These are phyloP conservation scores for Malassezia arunalokei DNA, from an alignment of 1,284 basidiomycete genomes.

Conservation along the genomic window DNA sequence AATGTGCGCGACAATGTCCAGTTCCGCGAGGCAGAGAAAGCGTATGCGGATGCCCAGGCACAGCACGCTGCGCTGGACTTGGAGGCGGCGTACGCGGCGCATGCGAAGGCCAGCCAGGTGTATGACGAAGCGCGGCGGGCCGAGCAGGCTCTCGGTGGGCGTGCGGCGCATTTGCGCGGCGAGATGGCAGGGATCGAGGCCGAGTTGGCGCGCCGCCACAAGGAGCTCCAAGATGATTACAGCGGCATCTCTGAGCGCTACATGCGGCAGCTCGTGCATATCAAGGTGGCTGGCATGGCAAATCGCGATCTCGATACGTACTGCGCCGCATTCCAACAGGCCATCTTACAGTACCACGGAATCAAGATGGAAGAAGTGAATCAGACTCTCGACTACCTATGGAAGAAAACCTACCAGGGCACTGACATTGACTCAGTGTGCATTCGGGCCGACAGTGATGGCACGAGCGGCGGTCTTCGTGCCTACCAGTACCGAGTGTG, in stretches of 20 bases:
- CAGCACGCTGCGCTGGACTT: constrained; percentile 55
- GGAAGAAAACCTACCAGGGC: constrained; percentile 98
- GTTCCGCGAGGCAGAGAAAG: constrained; percentile 58
- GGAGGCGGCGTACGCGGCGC: constrained; percentile 24
- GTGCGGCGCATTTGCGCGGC: constrained; percentile 48
- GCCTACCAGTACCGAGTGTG: constrained; percentile 96
- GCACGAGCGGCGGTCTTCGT: constrained; percentile 47
- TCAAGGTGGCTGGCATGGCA: constrained; percentile 54
- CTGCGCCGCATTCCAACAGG: constrained; percentile 79
- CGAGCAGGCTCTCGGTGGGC: constrained; percentile 60
- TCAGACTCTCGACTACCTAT: constrained; percentile 60
- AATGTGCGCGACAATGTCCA: constrained; percentile 79
- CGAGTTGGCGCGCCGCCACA: constrained; percentile 51
- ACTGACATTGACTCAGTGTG: constrained; percentile 97
- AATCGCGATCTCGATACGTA: constrained; percentile 70
- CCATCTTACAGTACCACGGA: constrained; percentile 96
- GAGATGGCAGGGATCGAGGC: constrained; percentile 31
- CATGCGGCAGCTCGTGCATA: constrained; percentile 78
- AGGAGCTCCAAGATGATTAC: constrained; percentile 67
- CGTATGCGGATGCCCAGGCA: constrained; percentile 58
- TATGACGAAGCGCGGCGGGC: constrained; percentile 61
- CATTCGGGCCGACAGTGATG: constrained; percentile 86
- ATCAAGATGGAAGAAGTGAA: constrained; percentile 99
- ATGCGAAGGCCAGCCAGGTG: constrained; percentile 68
- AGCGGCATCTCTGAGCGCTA: constrained; percentile 74